Evolutionary conservation across 2,329 filamentous ascomycete species (phyloP), one percentile per base, ranked within the genome.

Genomic region (Laburnicola sp.): DNA sequence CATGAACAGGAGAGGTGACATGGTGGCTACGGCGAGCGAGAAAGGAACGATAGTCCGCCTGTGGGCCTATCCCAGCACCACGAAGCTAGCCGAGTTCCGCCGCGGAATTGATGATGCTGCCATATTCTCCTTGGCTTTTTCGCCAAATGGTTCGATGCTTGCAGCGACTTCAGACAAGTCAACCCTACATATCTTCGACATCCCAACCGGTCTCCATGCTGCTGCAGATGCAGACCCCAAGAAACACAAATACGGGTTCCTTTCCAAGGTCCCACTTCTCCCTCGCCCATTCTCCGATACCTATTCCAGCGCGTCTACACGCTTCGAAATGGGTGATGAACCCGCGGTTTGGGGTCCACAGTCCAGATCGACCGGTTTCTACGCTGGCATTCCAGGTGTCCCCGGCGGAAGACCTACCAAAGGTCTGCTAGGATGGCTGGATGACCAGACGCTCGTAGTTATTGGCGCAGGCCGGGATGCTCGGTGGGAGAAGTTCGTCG

Each of bases 131-230:
- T 79, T 99, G 8, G 87, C 88, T 8, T 94, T 99, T 71, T 95
- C 89, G 21, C 92, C 92, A 0, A 86, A 86, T 0, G 89, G 88
- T 45, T 83, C 81, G 37, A 82, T 91, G 67, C 81, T 97, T 8
- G 94, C 94, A 25, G 93, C 91, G 55, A 97, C 93, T 1, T 97
- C 92, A 1, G 94, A 99, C 78, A 99, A 97, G 75, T 92, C 90
- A 4, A 99, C 92, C 0, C 80, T 99, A 8, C 94, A 99, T 73
- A 82, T 99, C 32, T 99, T 97, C 68, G 91, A 97, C 66, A 80
- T 97, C 1, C 87, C 87, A 55, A 42, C 50, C 2, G 52, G 56
- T 8, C 48, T 50, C 2, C 45, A 40, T 5, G 40, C 54, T 6
- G 31, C 45, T 32, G 22, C 67, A 60, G 49, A 66, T 21, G 45